phyloP scores from a whole-genome alignment of 805 yeast species.

The Ogataea thermomethanolica region DNA sequence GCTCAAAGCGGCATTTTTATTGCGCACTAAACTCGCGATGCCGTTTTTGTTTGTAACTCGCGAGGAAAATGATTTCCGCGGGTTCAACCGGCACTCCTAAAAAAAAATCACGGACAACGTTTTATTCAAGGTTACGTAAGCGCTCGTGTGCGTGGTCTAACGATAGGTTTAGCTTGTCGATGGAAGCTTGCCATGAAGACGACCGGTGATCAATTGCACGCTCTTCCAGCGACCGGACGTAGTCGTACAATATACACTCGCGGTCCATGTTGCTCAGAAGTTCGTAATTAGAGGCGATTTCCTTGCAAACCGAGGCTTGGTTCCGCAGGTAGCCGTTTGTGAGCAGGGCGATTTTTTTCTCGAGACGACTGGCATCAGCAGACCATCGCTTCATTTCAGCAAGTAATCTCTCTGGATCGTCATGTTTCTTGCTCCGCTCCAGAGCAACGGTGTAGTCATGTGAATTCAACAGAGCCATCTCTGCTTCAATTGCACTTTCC shows the following conservation, averaged over 20 bases:
- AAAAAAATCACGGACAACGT: not conserved
- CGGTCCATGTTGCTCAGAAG: slow-evolving; percentile 10
- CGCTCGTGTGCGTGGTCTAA: slow-evolving; percentile 10
- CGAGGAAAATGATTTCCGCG: not conserved
- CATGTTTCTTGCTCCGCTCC: slow-evolving; percentile 8
- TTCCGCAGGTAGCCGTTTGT: slow-evolving; percentile 36
- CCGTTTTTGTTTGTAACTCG: not conserved
- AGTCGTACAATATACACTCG: slow-evolving; percentile 10
- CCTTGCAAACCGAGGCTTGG: slow-evolving; percentile 9
- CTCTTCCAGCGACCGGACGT: slow-evolving; percentile 10
- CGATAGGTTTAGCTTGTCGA: slow-evolving; percentile 12
- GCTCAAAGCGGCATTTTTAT: not conserved
- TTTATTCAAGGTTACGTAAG: not conserved
- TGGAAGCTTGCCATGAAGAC: slow-evolving; percentile 8
- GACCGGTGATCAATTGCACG: slow-evolving; percentile 10
- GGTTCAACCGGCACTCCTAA: not conserved
- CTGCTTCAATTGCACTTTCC: slow-evolving; percentile 5
- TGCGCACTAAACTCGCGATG: not conserved
- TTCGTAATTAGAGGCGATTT: slow-evolving; percentile 9
- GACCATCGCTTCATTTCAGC: slow-evolving; percentile 15
- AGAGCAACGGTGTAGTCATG: slow-evolving; percentile 8
- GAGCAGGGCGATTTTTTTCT: slow-evolving; percentile 27
- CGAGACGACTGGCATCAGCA: slow-evolving; percentile 27
- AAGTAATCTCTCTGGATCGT: slow-evolving; percentile 15
- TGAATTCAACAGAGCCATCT: slow-evolving; percentile 3